Evolutionary conservation across 2,329 filamentous ascomycete genomes (phyloP).

Genomic region (Zopfia rhizophila): DNA sequence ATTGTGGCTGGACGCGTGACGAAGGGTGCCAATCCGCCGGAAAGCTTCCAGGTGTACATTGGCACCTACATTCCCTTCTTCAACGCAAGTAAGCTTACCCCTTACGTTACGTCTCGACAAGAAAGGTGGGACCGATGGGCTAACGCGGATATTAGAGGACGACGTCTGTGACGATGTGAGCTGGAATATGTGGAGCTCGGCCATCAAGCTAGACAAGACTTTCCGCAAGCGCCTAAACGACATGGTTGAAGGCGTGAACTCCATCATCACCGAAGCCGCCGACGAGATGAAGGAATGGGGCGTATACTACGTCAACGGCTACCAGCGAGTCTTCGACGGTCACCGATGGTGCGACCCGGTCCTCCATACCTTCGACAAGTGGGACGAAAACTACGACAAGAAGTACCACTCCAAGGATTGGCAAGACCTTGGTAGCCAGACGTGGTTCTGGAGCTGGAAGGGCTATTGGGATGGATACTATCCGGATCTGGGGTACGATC

Average conservation of each 20-base stretch:
- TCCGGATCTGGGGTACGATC: background rate
- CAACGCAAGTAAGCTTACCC: background rate
- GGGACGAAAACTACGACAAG: too few relatives aligned
- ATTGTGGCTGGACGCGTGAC: too few relatives aligned
- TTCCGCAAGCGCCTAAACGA: background rate
- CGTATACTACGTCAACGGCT: background rate
- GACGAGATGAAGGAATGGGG: background rate
- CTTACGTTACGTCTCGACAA: background rate
- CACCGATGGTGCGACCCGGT: background rate
- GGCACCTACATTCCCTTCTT: background rate
- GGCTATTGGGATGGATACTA: background rate
- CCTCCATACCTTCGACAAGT: background rate
- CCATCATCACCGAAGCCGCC: background rate
- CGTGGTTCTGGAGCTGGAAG: background rate
- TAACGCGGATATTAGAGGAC: background rate
- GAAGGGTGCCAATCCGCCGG: background rate
- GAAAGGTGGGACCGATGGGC: too few relatives aligned
- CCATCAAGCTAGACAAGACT: background rate
- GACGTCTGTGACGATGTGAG: background rate
- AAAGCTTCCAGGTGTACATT: constrained; percentile 1
- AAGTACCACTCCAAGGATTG: background rate
- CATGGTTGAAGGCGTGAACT: background rate
- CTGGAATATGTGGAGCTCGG: background rate
- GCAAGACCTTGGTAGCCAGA: background rate
- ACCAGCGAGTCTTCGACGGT: background rate